Evolutionary conservation across 2,329 filamentous ascomycete species (phyloP).

Genomic region (Ophiocordyceps sinensis): DNA sequence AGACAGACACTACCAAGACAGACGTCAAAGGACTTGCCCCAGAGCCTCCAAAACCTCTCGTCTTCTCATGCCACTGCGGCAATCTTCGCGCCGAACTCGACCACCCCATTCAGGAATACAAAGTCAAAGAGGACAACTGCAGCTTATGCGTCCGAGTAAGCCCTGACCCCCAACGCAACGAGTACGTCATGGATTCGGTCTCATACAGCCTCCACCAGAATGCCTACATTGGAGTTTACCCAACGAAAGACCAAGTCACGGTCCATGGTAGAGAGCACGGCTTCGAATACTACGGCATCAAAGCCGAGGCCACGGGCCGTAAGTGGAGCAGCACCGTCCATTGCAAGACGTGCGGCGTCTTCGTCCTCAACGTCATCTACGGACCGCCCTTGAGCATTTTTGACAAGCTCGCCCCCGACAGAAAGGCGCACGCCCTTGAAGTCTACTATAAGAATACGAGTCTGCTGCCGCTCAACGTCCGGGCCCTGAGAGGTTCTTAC

Average conservation of each 20-base stretch:
- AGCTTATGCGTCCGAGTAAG: slow-evolving; percentile 16
- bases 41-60: too few species aligned
- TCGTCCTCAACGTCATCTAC: slow-evolving; percentile 13
- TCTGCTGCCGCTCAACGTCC: slow-evolving; percentile 12
- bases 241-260: slow-evolving; percentile 11
- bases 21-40: too few species aligned
- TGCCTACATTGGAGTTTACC: slow-evolving; percentile 14
- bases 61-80: not conserved
- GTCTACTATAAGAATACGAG: slow-evolving; percentile 10
- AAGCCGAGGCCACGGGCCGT: slow-evolving; percentile 1
- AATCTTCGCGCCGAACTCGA: slow-evolving; percentile 6
- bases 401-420: slow-evolving; percentile 11
- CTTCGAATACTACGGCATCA: slow-evolving; percentile 9
- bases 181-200: too few species aligned
- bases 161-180: not conserved
- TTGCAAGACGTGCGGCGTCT: slow-evolving; percentile 16
- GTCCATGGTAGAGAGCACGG: slow-evolving; percentile 12
- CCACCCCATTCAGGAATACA: slow-evolving; percentile 19
- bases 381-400: slow-evolving; percentile 15
- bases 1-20: not conserved
- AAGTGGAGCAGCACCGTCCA: slow-evolving; percentile 8
- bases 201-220: slow-evolving; percentile 9
- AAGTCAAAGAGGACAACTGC: slow-evolving; percentile 26
- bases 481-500: slow-evolving; percentile 8
- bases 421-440: slow-evolving; percentile 7